Base-by-base conservation (phyloP, 2,329 filamentous ascomycete genomes). In the Boeremia lycopersici region DNA sequence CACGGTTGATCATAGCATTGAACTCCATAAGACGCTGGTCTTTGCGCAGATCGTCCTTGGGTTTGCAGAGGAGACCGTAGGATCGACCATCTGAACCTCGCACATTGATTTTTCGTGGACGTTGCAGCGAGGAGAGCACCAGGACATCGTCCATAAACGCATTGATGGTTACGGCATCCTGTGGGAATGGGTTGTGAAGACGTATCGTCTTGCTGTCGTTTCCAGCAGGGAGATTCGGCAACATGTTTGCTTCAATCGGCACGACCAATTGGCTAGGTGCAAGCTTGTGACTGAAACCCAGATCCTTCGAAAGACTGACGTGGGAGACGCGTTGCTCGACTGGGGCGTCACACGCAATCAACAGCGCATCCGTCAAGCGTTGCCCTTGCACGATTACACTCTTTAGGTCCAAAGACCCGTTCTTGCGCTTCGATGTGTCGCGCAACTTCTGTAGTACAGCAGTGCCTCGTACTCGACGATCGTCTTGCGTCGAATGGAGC, bases 11-110 rank as follows among this genome's bases (percentile, higher is more conserved):
- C 85, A 98, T 95, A 40, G 89, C 87, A 73, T 98, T 99, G 81
- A 99, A 99, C 72, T 99, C 96, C 93, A 99, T 99, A 17, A 99
- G 86, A 46, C 95, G 91, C 74, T 98, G 93, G 68, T 99, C 96
- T 63, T 96, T 99, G 45, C 95, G 89, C 23, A 99, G 84, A 73
- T 99, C 96, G 72, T 99, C 95, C 74, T 98, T 98, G 8, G 95
- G 96, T 71, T 99, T 99, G 79, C 96, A 96, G 51, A 99, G 83
- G 7, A 99, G 84, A 61, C 91, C 90, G 73, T 99, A 99, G 15
- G 84, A 83, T 54, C 89, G 89, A 7, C 96, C 95, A 74, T 99
- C 92, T 0, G 90, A 93, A 0, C 93, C 95, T 49, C 90, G 85
- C 6, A 95, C 90, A 13, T 87, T 95, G 49, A 99, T 85, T 64